Percentiles rank a stretch among this genome's conserved stretches.
phyloP scores from a whole-genome alignment of 768 basidiomycete genomes.

The Amanita pseudoporphyria region DNA sequence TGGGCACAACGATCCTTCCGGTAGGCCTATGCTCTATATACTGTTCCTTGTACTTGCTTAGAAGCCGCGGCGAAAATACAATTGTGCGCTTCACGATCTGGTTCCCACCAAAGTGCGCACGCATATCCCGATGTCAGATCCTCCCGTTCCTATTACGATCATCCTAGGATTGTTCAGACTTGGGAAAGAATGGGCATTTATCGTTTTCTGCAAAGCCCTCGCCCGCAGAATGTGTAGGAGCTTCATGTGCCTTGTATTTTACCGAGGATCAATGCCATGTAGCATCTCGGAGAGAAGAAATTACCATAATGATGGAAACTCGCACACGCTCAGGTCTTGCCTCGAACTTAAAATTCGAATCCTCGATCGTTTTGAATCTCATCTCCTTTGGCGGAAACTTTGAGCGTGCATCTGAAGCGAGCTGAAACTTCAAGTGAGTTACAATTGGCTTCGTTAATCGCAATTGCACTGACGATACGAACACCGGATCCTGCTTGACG shows the following conservation, averaged over 20 bases:
- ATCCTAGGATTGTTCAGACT: too few relatives aligned
- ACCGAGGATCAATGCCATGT: neutral
- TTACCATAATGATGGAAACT: slow-evolving; percentile 24
- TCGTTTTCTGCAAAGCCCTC: slow-evolving; percentile 28
- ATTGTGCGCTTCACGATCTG: slow-evolving; percentile 25
- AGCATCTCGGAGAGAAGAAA: neutral
- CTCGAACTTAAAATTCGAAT: slow-evolving; percentile 27
- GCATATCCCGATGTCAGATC: slow-evolving; percentile 5
- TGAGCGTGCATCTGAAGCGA: slow-evolving; percentile 22
- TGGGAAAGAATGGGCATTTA: too few relatives aligned
- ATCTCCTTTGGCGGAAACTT: slow-evolving; percentile 14
- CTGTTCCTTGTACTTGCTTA: slow-evolving; percentile 25
- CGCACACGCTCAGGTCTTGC: slow-evolving; percentile 4
- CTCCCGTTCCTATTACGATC: too few relatives aligned
- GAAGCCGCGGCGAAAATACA: slow-evolving; percentile 32
- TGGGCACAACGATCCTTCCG: slow-evolving; percentile 18
- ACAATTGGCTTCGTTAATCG: neutral
- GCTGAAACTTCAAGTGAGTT: slow-evolving; percentile 13
- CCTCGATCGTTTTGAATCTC: slow-evolving; percentile 24
- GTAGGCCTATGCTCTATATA: slow-evolving; percentile 24
- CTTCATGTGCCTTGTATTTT: slow-evolving; percentile 35
- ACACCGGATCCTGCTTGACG: too few relatives aligned
- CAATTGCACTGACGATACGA: slow-evolving; percentile 13
- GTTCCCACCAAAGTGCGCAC: slow-evolving; percentile 11
- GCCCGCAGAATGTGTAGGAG: slow-evolving; percentile 40